Evolutionary conservation across 75 land plant species (phyloP).

Genomic region (Cryptomeria japonica): DNA sequence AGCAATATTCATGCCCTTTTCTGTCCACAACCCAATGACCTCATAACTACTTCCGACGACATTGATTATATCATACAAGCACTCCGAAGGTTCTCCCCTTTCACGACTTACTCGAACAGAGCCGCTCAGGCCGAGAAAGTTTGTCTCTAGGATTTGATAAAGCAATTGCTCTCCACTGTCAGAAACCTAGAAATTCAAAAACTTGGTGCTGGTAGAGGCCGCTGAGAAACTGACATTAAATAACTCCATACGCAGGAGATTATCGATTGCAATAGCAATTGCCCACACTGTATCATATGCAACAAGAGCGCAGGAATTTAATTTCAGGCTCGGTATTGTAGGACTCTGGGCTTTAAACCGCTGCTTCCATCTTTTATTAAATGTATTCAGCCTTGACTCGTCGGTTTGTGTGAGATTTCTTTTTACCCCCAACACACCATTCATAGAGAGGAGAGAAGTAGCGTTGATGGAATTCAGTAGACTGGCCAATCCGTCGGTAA

Average conservation of each 20-base stretch:
- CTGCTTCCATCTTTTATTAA: not conserved
- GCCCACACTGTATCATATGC: conserved; percentile 35
- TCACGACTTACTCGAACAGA: not conserved
- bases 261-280: conserved; percentile 30
- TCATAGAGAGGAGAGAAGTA: not conserved
- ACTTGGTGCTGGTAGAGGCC: too few relatives aligned
- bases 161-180: conserved; percentile 6
- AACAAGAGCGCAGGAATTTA: too few relatives aligned
- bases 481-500: too few relatives aligned
- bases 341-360: not conserved
- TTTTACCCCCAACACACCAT: not conserved
- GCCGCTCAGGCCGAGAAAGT: conserved; percentile 17
- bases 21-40: not conserved
- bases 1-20: not conserved
- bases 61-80: conserved; percentile 18
- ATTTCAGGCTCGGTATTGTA: too few relatives aligned
- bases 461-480: too few relatives aligned
- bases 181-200: not conserved
- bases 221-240: not conserved
- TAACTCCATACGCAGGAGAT: conserved; percentile 13
- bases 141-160: conserved; percentile 7
- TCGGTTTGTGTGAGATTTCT: not conserved
- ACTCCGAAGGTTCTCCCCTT: conserved; percentile 4
- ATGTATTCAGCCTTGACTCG: not conserved
- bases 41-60: conserved; percentile 5